Evolutionary conservation across 2,329 filamentous ascomycete species (phyloP), one percentile per base, ranked within the genome.

Genomic region (Sporothrix humicola): DNA sequence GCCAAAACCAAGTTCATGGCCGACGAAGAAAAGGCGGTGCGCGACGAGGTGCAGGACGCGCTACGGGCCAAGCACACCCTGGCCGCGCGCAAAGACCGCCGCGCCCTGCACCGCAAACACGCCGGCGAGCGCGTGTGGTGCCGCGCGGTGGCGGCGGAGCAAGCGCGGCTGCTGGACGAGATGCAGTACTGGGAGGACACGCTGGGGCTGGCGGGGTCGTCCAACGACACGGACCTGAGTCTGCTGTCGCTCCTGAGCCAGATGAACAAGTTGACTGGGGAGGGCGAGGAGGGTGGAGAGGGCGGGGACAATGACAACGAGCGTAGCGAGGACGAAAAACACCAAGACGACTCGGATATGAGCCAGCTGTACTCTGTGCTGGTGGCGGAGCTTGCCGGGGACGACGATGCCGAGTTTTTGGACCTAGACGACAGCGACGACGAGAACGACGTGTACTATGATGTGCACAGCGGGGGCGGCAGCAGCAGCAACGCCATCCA

Each of bases 61-160:
- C 79, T 80, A 70, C 81, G 79, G 71, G 76, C 77, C 44, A 78
- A 81, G 20, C 74, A 82, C 31, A 75, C 77, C 17, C 79, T 77
- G 10, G 74, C 50, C 1, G 70, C 78, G 12, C 77, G 78, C 1
- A 79, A 79, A 20, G 79, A 79, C 61, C 78, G 79, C 66, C 77
- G 76, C 17, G 82, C 82, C 17, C 78, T 82, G 31, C 74, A 75
- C 54, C 79, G 76, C 69, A 81, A 80, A 44, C 82, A 82, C 66
- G 76, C 76, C 7, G 85, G 84, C 0, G 86, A 89, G 80, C 78
- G 81, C 73, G 81, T 79, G 73, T 89, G 87, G 87, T 70, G 78
- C 84, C 31, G 79, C 80, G 50, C 81, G 58, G 83, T 87, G 3
- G 75, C 83, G 5, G 78, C 81, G 6, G 87, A 87, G 78, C 82